Conservation (phyloP, 768 basidiomycete species). For the Lentinula sp. region DNA sequence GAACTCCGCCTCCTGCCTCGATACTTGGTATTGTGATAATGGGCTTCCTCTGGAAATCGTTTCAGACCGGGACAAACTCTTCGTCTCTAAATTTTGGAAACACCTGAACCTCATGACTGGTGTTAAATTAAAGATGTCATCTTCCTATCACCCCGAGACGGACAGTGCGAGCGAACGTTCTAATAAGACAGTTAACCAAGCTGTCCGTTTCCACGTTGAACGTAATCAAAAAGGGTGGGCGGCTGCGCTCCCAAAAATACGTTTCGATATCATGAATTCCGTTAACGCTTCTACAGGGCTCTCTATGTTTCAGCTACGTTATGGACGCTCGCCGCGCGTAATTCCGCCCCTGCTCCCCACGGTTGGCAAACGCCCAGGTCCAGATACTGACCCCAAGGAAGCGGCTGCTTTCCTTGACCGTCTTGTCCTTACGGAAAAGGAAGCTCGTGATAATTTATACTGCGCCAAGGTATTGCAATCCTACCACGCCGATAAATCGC, state of each 20-base stretch:
- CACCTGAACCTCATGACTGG: too few relatives aligned
- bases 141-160: constrained; percentile 27
- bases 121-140: constrained; percentile 17
- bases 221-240: constrained; percentile 19
- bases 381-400: neutral
- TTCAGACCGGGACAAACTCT: too few relatives aligned
- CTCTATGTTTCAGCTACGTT: constrained; percentile 14
- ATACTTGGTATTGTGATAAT: too few relatives aligned
- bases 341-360: constrained; percentile 9
- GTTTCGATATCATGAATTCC: constrained; percentile 16
- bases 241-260: constrained; percentile 6
- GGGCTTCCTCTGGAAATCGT: too few relatives aligned
- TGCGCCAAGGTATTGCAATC: constrained; percentile 22
- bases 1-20: constrained; percentile 1
- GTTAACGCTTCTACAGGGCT: constrained; percentile 13
- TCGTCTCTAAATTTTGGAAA: too few relatives aligned
- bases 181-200: neutral
- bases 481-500: constrained; percentile 19
- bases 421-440: neutral
- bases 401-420: neutral
- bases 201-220: constrained; percentile 15
- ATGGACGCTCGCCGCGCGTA: constrained; percentile 8
- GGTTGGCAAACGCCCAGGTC: too few relatives aligned
- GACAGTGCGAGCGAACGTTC: constrained; percentile 22
- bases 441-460: constrained; percentile 26